phyloP scores from a whole-genome alignment of 306 rosid genomes.

The Vigna angularis region DNA sequence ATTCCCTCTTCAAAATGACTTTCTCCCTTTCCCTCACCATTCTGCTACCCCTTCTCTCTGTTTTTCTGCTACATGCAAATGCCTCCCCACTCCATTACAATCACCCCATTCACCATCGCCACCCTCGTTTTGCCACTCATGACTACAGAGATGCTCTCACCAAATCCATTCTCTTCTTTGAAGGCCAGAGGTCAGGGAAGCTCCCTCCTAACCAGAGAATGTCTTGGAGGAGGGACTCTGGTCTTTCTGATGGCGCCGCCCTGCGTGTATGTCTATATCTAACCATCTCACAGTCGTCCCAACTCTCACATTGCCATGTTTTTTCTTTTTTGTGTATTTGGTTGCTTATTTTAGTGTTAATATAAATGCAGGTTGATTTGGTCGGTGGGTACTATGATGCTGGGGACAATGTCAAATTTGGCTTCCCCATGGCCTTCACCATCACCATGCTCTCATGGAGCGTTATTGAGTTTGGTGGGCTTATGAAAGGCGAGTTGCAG shows the following conservation, averaged over 20 bases:
- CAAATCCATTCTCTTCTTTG: constrained; percentile 82
- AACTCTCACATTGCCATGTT: neutral
- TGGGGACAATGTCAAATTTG: constrained; percentile 97
- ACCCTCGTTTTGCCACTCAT: constrained; percentile 67
- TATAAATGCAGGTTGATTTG: constrained; percentile 89
- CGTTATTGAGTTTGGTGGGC: constrained; percentile 90
- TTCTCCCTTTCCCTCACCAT: constrained; percentile 32
- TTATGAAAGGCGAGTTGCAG: constrained; percentile 81
- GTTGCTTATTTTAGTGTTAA: constrained; percentile 36
- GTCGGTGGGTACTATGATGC: constrained; percentile 98
- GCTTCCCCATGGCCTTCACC: constrained; percentile 97
- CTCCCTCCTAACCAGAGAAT: constrained; percentile 86
- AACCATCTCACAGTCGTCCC: neutral
- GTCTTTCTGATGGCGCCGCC: constrained; percentile 84
- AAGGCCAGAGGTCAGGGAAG: constrained; percentile 93
- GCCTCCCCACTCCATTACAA: constrained; percentile 52
- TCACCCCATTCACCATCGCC: constrained; percentile 38
- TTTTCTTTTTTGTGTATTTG: neutral
- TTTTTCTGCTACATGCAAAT: constrained; percentile 45
- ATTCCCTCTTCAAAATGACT: constrained; percentile 51
- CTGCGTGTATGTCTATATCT: constrained; percentile 57
- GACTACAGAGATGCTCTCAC: constrained; percentile 93
- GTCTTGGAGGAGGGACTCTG: constrained; percentile 88
- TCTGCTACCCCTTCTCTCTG: constrained; percentile 39
- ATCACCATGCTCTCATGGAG: constrained; percentile 99